These are phyloP conservation scores for Glarea lozoyensis DNA, from an alignment of 495 filamentous ascomycete genomes.

Conservation along the genomic window DNA sequence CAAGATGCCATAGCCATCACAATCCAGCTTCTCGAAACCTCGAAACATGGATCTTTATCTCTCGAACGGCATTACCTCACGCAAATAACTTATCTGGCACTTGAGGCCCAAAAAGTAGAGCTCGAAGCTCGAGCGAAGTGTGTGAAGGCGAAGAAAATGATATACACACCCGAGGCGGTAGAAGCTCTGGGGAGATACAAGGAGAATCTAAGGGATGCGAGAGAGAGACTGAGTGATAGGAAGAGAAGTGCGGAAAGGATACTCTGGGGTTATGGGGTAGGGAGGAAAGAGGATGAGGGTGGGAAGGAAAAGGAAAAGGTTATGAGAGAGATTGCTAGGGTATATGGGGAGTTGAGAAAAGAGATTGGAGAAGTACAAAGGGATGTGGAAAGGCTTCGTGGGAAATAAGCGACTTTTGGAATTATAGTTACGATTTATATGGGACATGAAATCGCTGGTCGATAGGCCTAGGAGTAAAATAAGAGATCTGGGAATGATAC, in stretches of 20 bases:
- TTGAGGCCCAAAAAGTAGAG: conserved; percentile 45
- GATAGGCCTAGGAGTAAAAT: too few species aligned
- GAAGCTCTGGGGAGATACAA: conserved; percentile 49
- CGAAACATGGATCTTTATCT: conserved; percentile 55
- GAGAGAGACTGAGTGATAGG: conserved; percentile 36
- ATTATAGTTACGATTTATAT: too few species aligned
- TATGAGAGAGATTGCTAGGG: conserved; percentile 51
- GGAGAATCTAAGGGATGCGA: conserved; percentile 42
- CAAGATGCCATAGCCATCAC: conserved; percentile 9
- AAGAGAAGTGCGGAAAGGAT: conserved; percentile 35
- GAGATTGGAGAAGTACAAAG: conserved; percentile 45
- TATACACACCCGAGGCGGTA: conserved; percentile 49
- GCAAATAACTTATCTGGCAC: conserved; percentile 47
- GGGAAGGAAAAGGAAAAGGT: conserved; percentile 22
- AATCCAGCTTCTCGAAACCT: conserved; percentile 38
- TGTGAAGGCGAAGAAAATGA: conserved; percentile 26
- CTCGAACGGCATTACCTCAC: conserved; percentile 46
- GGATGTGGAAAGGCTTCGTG: conserved; percentile 50
- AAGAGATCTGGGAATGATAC: too few species aligned
- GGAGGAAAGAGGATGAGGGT: conserved; percentile 26
- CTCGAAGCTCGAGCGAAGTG: conserved; percentile 42
- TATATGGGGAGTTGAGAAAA: conserved; percentile 44
- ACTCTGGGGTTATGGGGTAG: conserved; percentile 45
- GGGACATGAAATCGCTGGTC: too few species aligned
- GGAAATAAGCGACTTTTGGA: too few species aligned